phyloP scores from a whole-genome alignment of 441 rosid species.

The Omphalea diandra region DNA sequence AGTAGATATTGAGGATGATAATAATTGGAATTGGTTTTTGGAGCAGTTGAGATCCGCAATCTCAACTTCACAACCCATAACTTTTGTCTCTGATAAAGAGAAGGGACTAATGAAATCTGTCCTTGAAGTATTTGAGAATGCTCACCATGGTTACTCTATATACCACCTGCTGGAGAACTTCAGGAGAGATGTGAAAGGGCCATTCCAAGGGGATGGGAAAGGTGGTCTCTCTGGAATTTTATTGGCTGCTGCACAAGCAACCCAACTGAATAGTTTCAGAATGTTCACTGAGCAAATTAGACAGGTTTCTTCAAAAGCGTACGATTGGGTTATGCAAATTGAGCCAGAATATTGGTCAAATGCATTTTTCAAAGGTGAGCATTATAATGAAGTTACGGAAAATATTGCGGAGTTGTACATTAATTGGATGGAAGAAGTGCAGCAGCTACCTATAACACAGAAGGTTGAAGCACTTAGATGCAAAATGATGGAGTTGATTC shows the following conservation, averaged over 20 bases:
- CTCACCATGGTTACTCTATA: constrained; percentile 70
- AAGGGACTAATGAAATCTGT: constrained; percentile 60
- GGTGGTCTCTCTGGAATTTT: constrained; percentile 55
- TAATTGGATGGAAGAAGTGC: constrained; percentile 73
- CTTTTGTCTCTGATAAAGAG: constrained; percentile 77
- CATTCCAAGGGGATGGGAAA: constrained; percentile 83
- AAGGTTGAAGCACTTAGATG: constrained; percentile 54
- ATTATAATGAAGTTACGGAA: constrained; percentile 54
- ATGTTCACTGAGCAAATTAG: constrained; percentile 58
- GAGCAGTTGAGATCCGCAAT: constrained; percentile 62
- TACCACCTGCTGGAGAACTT: constrained; percentile 74
- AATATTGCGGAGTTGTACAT: constrained; percentile 59
- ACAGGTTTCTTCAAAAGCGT: constrained; percentile 59
- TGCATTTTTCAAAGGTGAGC: constrained; percentile 73
- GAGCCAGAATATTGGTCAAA: constrained; percentile 70
- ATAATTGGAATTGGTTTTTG: constrained; percentile 83
- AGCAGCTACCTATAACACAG: constrained; percentile 62
- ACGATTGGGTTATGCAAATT: constrained; percentile 78
- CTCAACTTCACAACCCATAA: constrained; percentile 50
- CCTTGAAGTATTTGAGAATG: constrained; percentile 63
- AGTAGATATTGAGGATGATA: constrained; percentile 71
- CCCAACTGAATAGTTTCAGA: constrained; percentile 55
- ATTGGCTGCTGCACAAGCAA: constrained; percentile 76
- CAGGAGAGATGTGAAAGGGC: constrained; percentile 75
- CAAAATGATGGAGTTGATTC: constrained; percentile 60